Evolutionary conservation across 352 stramenopile species (phyloP), one percentile per base, ranked within the genome.

Genomic region (Phytophthora constricta): DNA sequence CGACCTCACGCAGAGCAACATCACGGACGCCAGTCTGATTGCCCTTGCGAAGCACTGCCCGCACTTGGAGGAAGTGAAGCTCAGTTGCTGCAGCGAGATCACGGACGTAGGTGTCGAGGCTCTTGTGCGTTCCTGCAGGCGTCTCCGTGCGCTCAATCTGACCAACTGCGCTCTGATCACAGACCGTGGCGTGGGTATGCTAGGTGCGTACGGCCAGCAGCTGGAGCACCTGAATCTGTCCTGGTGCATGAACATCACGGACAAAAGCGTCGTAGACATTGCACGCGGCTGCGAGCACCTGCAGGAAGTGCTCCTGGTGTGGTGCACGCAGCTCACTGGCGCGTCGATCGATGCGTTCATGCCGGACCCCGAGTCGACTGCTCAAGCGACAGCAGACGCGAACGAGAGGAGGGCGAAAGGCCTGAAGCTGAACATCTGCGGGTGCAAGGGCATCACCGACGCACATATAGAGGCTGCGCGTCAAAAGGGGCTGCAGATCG

Each of bases 221-320:
- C 74, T 96, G 42, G 77, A 90, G 56, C 67, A 58, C 22, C 62
- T 96, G 33, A 91, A 95, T 58, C 51, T 96, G 27, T 93, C 87
- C 49, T 96, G 89, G 89, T 95, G 87, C 70, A 89, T 95, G 75
- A 94, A 95, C 72, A 91, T 96, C 58, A 96, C 89, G 10, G 89
- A 96, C 77, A 90, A 92, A 61, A 85, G 87, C 49, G 74, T 94
- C 28, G 72, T 84, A 58, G 80, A 89, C 58, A 45, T 96, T 25
- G 84, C 84, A 26, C 70, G 70, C n/a, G 79, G 76, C 23, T 96
- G 86, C 47, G 64, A 75, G n/a, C 62, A 79, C 23, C 72, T 95
- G 26, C 61, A 79, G 17, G 83, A 93, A 42, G 58, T 93, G 64
- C 73, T 85, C 59, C 54, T 96, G 16, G 84, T 93, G 33, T 96